These are phyloP conservation scores for Mucuna pruriens DNA, from an alignment of 306 rosid species.

Conservation along the genomic window DNA sequence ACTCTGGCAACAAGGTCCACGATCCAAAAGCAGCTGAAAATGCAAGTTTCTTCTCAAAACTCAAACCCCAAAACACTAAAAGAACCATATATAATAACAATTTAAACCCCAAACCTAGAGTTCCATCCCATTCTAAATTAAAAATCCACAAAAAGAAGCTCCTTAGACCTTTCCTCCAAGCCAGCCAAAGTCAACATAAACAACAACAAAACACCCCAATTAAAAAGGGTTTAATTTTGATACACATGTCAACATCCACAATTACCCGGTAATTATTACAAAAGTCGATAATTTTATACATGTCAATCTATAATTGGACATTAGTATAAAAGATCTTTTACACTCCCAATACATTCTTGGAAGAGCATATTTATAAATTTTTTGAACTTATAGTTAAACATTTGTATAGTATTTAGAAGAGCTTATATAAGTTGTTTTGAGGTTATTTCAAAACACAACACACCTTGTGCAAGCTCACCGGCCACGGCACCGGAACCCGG, in stretches of 20 bases:
- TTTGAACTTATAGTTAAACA: not conserved
- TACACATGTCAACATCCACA: not conserved
- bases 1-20: not conserved
- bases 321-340: not conserved
- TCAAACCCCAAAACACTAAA: not conserved
- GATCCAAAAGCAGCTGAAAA: not conserved
- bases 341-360: not conserved
- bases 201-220: not conserved
- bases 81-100: not conserved
- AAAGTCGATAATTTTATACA: no score
- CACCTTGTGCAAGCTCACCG: conserved; percentile 95
- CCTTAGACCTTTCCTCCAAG: not conserved
- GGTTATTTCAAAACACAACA: not conserved
- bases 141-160: no score
- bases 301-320: not conserved
- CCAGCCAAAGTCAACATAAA: not conserved
- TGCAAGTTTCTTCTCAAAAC: not conserved
- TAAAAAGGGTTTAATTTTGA: not conserved
- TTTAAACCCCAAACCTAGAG: not conserved
- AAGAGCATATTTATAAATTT: not conserved
- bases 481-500: conserved; percentile 86
- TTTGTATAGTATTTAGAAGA: not conserved
- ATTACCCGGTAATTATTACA: not conserved
- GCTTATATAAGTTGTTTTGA: not conserved
- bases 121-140: no score